Percentiles rank a stretch among this genome's conserved stretches.
Evolutionary conservation across 345 rosid species (phyloP).

Genomic region (Ricinus communis): DNA sequence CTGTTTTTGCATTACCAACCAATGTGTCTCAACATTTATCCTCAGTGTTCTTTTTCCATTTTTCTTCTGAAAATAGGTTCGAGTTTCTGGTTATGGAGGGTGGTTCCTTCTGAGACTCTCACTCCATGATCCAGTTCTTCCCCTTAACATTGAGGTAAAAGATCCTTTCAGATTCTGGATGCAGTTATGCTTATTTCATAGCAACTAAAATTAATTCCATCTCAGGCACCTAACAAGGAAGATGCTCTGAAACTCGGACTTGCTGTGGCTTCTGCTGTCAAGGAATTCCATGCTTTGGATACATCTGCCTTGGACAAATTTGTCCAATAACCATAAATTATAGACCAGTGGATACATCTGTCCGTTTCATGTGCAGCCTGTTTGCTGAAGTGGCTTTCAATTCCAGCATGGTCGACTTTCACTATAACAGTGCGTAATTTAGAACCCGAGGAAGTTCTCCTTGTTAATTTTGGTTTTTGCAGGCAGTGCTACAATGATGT

Average conservation of each 20-base stretch:
- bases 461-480: neutral
- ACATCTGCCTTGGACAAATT: constrained; percentile 70
- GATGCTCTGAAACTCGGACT: constrained; percentile 82
- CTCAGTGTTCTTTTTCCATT: neutral
- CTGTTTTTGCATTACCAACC: neutral
- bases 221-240: constrained; percentile 69
- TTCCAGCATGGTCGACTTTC: neutral
- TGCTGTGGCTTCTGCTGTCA: constrained; percentile 55
- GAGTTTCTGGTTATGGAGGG: constrained; percentile 89
- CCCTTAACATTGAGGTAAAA: constrained; percentile 92
- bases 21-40: neutral
- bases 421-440: neutral
- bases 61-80: constrained; percentile 48
- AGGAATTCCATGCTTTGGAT: constrained; percentile 80
- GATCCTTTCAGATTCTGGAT: constrained; percentile 10
- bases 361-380: neutral
- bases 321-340: constrained; percentile 31
- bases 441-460: neutral
- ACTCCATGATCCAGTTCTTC: constrained; percentile 96
- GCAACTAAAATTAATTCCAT: neutral
- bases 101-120: constrained; percentile 99
- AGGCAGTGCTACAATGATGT: neutral
- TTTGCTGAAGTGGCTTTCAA: neutral
- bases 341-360: neutral
- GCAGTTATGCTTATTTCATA: neutral